Base-by-base conservation (phyloP, 2,329 filamentous ascomycete genomes). In the Thelonectria olida region DNA sequence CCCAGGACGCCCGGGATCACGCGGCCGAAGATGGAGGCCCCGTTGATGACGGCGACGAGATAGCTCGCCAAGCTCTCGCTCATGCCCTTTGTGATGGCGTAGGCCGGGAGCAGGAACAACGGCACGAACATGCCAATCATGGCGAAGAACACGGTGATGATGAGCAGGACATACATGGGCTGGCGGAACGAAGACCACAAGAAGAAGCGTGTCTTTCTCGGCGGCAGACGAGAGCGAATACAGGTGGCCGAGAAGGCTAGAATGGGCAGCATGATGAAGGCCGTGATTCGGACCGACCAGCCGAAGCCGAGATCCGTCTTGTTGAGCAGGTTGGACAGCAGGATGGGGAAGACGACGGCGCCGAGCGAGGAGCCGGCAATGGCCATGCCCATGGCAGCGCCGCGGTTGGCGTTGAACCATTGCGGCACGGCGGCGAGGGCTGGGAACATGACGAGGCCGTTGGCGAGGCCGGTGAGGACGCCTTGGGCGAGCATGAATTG, bases 31-130 rank as follows among this genome's bases (percentile, higher is more conserved):
- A 82, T 82, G 1, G 85, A 88, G 2, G 87, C 85, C 0, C 81
- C 85, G 70, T 92, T 92, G 66, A 91, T 80, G 60, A 92, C 87
- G 2, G 89, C 83, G 5, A 92, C 76, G n/a, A 92, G 80, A 70
- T 91, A 92, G 67, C 87, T 90, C 0, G 87, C 85, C 1, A 91
- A 73, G 1, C 83, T 79, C 1, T 79, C 75, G 2, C 84, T 81
- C 63, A 91, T 84, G 2, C 81, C 79, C 1, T 78, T 75, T 0
- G 79, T 72, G 4, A 85, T 79, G 5, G 87, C 88, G 68, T 88
- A 91, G 0, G 85, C 79, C 17, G 88, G 85, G 2, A 71, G 47
- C 72, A 84, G 63, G 34, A 71, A 71, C 19, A 71, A 31, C 0
- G 66, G 66, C 0, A 57, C 55, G 8, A 66, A 65, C 61, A 68